phyloP scores from a whole-genome alignment of 108 stramenopile genomes.

The Thalassiosira profunda region DNA sequence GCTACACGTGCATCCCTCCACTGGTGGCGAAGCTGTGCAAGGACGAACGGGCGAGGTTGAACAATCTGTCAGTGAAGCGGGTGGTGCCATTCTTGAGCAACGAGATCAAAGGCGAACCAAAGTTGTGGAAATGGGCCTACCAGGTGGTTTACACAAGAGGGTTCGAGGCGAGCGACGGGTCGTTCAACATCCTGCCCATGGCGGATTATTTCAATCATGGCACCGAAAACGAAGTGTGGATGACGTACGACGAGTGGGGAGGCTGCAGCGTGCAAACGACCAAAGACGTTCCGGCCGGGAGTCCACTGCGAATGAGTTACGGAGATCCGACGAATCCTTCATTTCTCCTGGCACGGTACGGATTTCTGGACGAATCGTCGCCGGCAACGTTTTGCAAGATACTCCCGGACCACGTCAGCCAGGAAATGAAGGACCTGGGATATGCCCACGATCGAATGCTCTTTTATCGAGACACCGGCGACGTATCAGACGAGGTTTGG shows the following conservation, averaged over 20 bases:
- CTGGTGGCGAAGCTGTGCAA: slow-evolving; percentile 11
- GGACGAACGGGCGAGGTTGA: slow-evolving; percentile 11
- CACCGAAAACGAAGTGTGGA: slow-evolving; percentile 1
- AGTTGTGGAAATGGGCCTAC: slow-evolving; percentile 63
- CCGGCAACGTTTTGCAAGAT: slow-evolving; percentile 55
- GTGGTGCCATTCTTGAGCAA: slow-evolving; percentile 17
- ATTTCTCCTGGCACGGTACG: slow-evolving; percentile 24
- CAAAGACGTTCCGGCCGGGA: slow-evolving; percentile 13
- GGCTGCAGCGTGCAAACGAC: slow-evolving; percentile 41
- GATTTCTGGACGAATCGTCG: slow-evolving; percentile 35
- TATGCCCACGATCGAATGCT: slow-evolving; percentile 49
- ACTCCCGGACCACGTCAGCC: slow-evolving; percentile 24
- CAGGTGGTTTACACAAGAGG: slow-evolving; percentile 52
- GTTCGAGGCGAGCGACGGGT: slow-evolving; percentile 10
- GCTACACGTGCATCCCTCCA: slow-evolving; percentile 40
- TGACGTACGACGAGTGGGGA: slow-evolving; percentile 32
- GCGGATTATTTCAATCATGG: slow-evolving; percentile 44
- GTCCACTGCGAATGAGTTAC: slow-evolving; percentile 18
- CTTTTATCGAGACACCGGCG: slow-evolving; percentile 47
- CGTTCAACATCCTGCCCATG: slow-evolving; percentile 15
- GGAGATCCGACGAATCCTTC: slow-evolving; percentile 41
- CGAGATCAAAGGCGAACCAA: slow-evolving; percentile 32
- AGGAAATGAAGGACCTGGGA: slow-evolving; percentile 51
- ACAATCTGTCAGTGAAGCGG: background rate
- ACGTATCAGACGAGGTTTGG: slow-evolving; percentile 29